Conservation (phyloP, 768 basidiomycete genomes). For the Mycena pura region DNA sequence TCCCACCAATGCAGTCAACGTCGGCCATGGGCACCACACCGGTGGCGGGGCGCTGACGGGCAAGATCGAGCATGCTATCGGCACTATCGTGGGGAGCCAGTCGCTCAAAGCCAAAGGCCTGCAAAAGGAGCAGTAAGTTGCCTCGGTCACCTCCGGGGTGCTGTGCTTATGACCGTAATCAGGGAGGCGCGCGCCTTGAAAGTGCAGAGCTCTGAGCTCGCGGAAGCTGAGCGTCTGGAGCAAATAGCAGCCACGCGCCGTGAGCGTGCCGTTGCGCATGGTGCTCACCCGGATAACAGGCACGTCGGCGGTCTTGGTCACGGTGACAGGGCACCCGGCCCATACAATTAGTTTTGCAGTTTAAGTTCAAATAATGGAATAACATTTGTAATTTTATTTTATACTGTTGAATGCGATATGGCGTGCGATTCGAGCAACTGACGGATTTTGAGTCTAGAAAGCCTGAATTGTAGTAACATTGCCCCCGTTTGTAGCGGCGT, state of each 20-base stretch:
- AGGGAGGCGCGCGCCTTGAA: slow-evolving; percentile 15
- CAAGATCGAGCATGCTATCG: slow-evolving; percentile 19
- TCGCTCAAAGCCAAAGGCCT: slow-evolving; percentile 18
- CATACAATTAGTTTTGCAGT: not conserved
- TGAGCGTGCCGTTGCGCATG: slow-evolving; percentile 16
- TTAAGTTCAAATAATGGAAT: too few relatives aligned
- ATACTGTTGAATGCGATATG: too few relatives aligned
- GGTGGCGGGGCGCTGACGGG: slow-evolving; percentile 15
- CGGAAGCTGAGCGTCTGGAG: slow-evolving; percentile 17
- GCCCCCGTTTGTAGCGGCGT: too few relatives aligned
- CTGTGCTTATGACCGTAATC: not conserved
- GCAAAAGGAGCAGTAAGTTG: slow-evolving; percentile 19
- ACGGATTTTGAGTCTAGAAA: too few relatives aligned
- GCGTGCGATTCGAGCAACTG: too few relatives aligned
- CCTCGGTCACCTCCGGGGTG: not conserved
- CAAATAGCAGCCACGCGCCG: not conserved
- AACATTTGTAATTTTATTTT: too few relatives aligned
- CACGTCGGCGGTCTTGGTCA: slow-evolving; percentile 8
- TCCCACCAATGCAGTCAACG: not conserved
- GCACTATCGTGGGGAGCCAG: slow-evolving; percentile 12
- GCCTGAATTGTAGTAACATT: too few relatives aligned
- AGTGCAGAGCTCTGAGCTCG: slow-evolving; percentile 14
- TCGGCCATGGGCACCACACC: not conserved
- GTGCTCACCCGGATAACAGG: slow-evolving; percentile 15
- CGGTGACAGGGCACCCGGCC: not conserved